phyloP scores from a whole-genome alignment of 78 protist genomes.

The Dictyostelium intermedium region DNA sequence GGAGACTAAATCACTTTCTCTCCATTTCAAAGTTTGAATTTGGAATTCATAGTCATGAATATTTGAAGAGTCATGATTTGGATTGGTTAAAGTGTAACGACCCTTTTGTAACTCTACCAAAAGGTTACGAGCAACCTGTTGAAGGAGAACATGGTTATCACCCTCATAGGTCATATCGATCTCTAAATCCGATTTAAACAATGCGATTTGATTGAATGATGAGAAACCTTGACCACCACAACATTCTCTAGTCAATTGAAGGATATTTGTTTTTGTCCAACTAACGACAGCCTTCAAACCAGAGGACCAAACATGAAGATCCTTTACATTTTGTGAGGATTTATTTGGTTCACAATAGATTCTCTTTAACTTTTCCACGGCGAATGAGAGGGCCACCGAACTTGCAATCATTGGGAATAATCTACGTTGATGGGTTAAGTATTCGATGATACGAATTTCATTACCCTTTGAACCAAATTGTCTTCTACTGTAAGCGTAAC shows the following conservation, averaged over 20 bases:
- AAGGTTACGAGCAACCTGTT: slow-evolving; percentile 68
- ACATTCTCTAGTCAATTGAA: slow-evolving; percentile 62
- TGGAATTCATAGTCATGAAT: slow-evolving; percentile 32
- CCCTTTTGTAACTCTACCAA: slow-evolving; percentile 80
- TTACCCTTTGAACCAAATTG: slow-evolving; percentile 78
- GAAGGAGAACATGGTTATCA: slow-evolving; percentile 79
- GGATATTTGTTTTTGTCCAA: slow-evolving; percentile 68
- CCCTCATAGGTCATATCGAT: slow-evolving; percentile 82
- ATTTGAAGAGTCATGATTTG: slow-evolving; percentile 27
- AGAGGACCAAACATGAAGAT: slow-evolving; percentile 52
- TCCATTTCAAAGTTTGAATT: slow-evolving; percentile 69
- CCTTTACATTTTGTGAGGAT: slow-evolving; percentile 64
- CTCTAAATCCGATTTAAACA: slow-evolving; percentile 47
- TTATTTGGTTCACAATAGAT: slow-evolving; percentile 78
- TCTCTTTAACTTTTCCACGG: slow-evolving; percentile 22
- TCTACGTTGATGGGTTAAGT: slow-evolving; percentile 77
- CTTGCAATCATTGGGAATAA: slow-evolving; percentile 76
- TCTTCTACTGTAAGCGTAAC: slow-evolving; percentile 51
- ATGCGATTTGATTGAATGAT: slow-evolving; percentile 58
- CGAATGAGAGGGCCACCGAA: slow-evolving; percentile 25
- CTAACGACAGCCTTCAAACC: slow-evolving; percentile 75
- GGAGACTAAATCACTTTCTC: slow-evolving; percentile 44
- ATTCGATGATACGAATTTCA: slow-evolving; percentile 69
- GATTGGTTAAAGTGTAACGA: slow-evolving; percentile 14
- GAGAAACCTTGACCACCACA: slow-evolving; percentile 86